phyloP scores from a whole-genome alignment of 2,329 filamentous ascomycete species.

The Fusarium miscanthi region DNA sequence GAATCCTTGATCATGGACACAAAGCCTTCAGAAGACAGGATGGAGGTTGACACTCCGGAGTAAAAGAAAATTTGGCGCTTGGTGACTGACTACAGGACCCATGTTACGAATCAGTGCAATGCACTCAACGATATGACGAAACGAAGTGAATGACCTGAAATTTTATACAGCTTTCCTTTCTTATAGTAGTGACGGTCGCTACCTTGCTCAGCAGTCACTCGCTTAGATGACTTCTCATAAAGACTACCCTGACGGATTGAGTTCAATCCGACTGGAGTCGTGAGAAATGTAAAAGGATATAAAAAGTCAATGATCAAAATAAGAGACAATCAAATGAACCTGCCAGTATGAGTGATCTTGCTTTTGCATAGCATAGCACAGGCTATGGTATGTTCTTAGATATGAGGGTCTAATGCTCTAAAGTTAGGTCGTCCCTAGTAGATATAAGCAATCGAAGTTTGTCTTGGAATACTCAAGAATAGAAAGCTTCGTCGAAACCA shows the following conservation, averaged over 20 bases:
- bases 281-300: constrained; percentile 18
- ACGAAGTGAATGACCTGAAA: constrained; percentile 45
- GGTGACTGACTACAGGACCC: constrained; percentile 26
- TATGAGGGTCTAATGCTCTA: background rate
- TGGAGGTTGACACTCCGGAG: constrained; percentile 43
- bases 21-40: constrained; percentile 43
- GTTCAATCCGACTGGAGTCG: constrained; percentile 13
- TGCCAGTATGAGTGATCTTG: background rate
- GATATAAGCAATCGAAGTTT: background rate
- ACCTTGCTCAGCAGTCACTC: constrained; percentile 36
- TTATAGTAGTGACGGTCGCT: constrained; percentile 37
- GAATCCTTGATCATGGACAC: constrained; percentile 41
- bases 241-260: constrained; percentile 3
- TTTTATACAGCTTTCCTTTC: constrained; percentile 36
- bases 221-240: constrained; percentile 35
- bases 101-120: constrained; percentile 36
- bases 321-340: constrained; percentile 1
- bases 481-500: too few species aligned
- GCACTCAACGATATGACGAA: constrained; percentile 40
- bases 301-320: constrained; percentile 23
- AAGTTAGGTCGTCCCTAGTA: background rate
- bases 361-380: background rate
- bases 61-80: constrained; percentile 16
- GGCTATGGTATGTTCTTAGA: background rate
- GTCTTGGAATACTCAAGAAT: background rate